Conservation (phyloP, 176 grass and related monocot species). For the Bromus sterilis region DNA sequence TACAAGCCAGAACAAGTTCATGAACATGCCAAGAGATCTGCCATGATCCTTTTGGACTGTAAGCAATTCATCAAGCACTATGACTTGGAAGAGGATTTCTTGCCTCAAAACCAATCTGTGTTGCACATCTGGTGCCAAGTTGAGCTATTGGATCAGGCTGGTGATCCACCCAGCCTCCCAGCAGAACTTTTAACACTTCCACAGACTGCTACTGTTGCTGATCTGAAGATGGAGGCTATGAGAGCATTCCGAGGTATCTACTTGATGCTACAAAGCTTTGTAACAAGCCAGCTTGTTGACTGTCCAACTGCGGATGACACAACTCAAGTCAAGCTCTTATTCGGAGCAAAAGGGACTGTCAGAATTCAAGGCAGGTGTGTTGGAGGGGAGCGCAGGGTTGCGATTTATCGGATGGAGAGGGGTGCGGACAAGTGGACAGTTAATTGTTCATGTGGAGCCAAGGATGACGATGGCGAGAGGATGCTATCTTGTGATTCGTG, state of each 20-base stretch:
- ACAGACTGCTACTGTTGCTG: slow-evolving; percentile 40
- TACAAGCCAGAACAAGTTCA: slow-evolving; percentile 28
- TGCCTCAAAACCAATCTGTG: slow-evolving; percentile 28
- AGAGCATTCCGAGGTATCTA: slow-evolving; percentile 54
- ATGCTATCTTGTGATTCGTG: slow-evolving; percentile 81
- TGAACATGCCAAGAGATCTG: slow-evolving; percentile 21
- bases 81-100: slow-evolving; percentile 27
- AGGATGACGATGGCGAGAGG: slow-evolving; percentile 74
- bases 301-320: slow-evolving; percentile 25
- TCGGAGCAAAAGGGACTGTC: slow-evolving; percentile 28
- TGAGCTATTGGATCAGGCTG: slow-evolving; percentile 27
- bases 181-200: slow-evolving; percentile 46
- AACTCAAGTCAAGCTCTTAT: slow-evolving; percentile 51
- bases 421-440: slow-evolving; percentile 65
- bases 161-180: slow-evolving; percentile 34
- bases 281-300: slow-evolving; percentile 47
- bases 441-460: slow-evolving; percentile 61
- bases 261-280: slow-evolving; percentile 48
- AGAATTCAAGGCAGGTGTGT: slow-evolving; percentile 31
- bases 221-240: slow-evolving; percentile 48
- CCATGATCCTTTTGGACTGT: slow-evolving; percentile 48
- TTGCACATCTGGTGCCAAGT: slow-evolving; percentile 54
- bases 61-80: slow-evolving; percentile 80
- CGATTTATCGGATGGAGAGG: slow-evolving; percentile 55
- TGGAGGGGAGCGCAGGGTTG: slow-evolving; percentile 22